These are phyloP conservation scores for Hondaea fermentalgiana DNA, from an alignment of 108 stramenopile species.

Conservation along the genomic window DNA sequence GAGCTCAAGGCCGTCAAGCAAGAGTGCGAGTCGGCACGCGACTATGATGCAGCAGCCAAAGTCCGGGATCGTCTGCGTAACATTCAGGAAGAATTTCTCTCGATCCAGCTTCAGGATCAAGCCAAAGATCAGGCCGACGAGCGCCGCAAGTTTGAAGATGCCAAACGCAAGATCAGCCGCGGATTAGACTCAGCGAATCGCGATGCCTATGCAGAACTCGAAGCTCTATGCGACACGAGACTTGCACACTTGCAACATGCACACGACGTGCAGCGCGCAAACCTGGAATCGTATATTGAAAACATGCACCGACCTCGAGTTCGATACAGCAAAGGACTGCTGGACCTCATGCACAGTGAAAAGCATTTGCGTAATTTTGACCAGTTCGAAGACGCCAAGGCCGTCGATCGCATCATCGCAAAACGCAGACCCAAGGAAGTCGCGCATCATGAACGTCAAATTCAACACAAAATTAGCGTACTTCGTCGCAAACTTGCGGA, in stretches of 20 bases:
- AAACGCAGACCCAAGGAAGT: background rate
- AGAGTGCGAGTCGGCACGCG: background rate
- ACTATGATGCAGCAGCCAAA: background rate
- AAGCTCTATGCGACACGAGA: background rate
- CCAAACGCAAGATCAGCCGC: background rate
- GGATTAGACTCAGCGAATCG: background rate
- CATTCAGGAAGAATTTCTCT: background rate
- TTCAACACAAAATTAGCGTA: background rate
- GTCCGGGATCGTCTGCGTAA: background rate
- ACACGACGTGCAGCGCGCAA: background rate
- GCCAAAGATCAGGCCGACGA: background rate
- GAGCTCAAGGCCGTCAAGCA: background rate
- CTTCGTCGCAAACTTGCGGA: background rate
- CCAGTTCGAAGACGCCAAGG: background rate
- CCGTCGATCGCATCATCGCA: background rate
- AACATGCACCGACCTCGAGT: conserved; percentile 10
- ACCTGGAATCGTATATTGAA: background rate
- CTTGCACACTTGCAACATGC: background rate
- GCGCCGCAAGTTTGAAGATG: background rate
- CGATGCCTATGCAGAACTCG: background rate
- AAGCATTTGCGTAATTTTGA: background rate
- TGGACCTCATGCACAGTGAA: conserved; percentile 12
- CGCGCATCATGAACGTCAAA: background rate
- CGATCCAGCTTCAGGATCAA: background rate
- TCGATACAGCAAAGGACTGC: background rate